Percentiles rank a stretch among this genome's conserved stretches.
Conservation (phyloP, 2,329 filamentous ascomycete genomes). For the Hypocrella siamensis region DNA sequence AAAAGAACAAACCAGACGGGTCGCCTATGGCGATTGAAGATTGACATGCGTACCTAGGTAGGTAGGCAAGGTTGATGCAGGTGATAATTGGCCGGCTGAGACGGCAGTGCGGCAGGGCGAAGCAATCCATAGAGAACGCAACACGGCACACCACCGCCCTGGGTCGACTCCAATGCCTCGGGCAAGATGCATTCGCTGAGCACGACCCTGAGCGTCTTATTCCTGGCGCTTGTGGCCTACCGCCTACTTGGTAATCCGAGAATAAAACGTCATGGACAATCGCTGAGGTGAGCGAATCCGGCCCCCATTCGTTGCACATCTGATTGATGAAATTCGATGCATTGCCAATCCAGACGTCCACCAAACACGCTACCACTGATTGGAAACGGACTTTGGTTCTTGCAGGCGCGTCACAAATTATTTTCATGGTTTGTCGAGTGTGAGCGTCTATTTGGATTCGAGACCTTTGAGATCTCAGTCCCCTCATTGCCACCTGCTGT, state of each 20-base stretch:
- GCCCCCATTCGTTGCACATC: background rate
- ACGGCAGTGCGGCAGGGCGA: too few relatives aligned
- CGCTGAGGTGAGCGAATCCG: background rate
- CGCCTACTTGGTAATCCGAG: background rate
- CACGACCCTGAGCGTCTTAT: background rate
- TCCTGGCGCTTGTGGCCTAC: background rate
- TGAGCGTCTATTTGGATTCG: background rate
- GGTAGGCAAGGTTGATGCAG: background rate
- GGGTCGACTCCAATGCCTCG: background rate
- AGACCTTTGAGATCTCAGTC: background rate
- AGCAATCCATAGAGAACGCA: too few relatives aligned
- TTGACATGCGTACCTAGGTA: conserved; percentile 9
- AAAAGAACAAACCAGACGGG: too few relatives aligned
- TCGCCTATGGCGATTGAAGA: too few relatives aligned
- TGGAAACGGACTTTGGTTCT: background rate
- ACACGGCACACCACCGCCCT: background rate
- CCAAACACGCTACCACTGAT: background rate
- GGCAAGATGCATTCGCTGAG: background rate
- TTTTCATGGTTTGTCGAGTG: background rate
- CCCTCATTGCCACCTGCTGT: background rate
- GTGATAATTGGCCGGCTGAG: too few relatives aligned
- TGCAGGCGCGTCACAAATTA: background rate
- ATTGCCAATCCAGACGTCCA: background rate
- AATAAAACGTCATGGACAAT: background rate
- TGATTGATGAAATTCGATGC: background rate